phyloP scores from a whole-genome alignment of 1,139 yeast genomes.

The Pneumocystis murina region DNA sequence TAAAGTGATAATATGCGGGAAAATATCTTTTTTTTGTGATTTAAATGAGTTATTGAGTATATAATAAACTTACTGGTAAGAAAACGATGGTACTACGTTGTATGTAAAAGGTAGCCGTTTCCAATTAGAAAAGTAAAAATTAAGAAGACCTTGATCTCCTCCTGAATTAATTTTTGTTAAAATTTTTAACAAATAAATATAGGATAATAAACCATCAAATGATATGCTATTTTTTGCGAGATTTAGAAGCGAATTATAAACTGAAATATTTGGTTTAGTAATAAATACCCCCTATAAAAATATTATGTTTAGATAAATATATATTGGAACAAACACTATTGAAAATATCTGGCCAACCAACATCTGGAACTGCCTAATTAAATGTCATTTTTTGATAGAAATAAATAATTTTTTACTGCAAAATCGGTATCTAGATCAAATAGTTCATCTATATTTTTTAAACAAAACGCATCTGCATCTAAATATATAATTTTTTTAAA shows the following conservation, averaged over 20 bases:
- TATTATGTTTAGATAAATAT: not conserved
- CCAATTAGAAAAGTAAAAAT: constrained; percentile 63
- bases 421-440: constrained; percentile 24
- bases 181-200: not conserved
- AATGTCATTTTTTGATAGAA: not conserved
- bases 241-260: constrained; percentile 32
- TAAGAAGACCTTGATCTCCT: constrained; percentile 86
- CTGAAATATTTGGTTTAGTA: constrained; percentile 40
- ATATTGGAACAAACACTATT: constrained; percentile 28
- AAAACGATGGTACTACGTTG: constrained; percentile 73
- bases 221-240: constrained; percentile 33
- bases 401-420: constrained; percentile 13
- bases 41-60: not conserved
- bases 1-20: constrained; percentile 62
- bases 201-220: constrained; percentile 36
- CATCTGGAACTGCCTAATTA: constrained; percentile 70
- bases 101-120: constrained; percentile 58
- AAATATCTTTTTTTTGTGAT: constrained; percentile 24
- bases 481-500: constrained; percentile 54
- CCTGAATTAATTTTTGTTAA: constrained; percentile 28
- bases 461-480: constrained; percentile 70
- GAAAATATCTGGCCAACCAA: constrained; percentile 92
- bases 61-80: constrained; percentile 38
- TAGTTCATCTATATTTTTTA: constrained; percentile 31
- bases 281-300: constrained; percentile 54